Conservation (phyloP, 495 filamentous ascomycete species). For the Lasiosphaeria miniovina region DNA sequence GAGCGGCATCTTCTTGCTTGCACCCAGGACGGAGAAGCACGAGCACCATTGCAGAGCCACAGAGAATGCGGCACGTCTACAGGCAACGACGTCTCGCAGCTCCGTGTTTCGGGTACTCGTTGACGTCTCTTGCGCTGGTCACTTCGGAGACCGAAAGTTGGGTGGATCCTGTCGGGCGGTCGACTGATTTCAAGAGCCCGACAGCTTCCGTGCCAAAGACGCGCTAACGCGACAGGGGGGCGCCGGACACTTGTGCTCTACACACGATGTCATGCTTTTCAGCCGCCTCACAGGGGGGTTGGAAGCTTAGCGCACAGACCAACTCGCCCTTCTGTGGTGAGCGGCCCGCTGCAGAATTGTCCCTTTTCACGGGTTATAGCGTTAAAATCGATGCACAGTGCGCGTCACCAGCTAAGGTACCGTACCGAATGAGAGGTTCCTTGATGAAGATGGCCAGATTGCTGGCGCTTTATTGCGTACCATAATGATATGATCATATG, state of each 20-base stretch:
- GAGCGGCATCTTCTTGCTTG: conserved; percentile 27
- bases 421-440: too few species aligned
- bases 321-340: too few species aligned
- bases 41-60: conserved; percentile 17
- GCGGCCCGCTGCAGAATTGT: too few species aligned
- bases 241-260: too few species aligned
- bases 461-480: background rate
- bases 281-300: too few species aligned
- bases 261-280: too few species aligned
- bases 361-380: too few species aligned
- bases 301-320: too few species aligned
- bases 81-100: background rate
- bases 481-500: too few species aligned
- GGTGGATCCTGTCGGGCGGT: conserved; percentile 34
- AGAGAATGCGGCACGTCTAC: background rate
- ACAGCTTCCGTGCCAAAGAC: background rate
- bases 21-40: background rate
- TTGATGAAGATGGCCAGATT: background rate
- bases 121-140: conserved; percentile 1
- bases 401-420: too few species aligned
- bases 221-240: too few species aligned
- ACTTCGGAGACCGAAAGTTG: background rate
- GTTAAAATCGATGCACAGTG: too few species aligned
- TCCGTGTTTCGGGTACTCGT: background rate
- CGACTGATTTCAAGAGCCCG: conserved; percentile 20